These are phyloP conservation scores for Thalassiosira sp. DNA, from an alignment of 352 stramenopile genomes.

Conservation along the genomic window DNA sequence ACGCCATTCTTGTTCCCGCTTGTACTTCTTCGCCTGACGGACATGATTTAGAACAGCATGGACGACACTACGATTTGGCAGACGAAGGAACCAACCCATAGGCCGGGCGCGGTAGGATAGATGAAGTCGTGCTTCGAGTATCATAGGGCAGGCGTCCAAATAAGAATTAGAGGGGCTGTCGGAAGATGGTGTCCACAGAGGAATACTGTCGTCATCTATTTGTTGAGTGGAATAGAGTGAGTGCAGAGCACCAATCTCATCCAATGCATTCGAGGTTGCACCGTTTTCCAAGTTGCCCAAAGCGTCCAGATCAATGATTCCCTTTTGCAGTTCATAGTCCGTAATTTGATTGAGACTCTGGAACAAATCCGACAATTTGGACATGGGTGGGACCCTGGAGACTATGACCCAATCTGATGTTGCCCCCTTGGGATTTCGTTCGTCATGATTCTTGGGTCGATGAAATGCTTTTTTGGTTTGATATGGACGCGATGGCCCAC, in stretches of 20 bases:
- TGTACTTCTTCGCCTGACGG: conserved; percentile 21
- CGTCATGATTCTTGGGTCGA: background rate
- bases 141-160: conserved; percentile 14
- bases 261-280: background rate
- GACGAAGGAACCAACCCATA: conserved; percentile 68
- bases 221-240: conserved; percentile 27
- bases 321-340: conserved; percentile 42
- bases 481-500: too few species aligned
- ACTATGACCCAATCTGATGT: conserved; percentile 67
- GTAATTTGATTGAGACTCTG: conserved; percentile 50
- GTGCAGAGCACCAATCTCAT: conserved; percentile 32
- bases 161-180: too few species aligned
- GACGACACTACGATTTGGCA: conserved; percentile 65
- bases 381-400: conserved; percentile 59
- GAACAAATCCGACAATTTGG: conserved; percentile 67
- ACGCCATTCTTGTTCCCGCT: background rate
- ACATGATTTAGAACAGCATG: conserved; percentile 62
- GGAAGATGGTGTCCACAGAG: conserved; percentile 15
- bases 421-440: conserved; percentile 16
- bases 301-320: conserved; percentile 71
- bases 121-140: conserved; percentile 32
- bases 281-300: conserved; percentile 8
- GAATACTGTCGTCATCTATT: conserved; percentile 17
- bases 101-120: conserved; percentile 43
- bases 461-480: background rate